A percentile compares a stretch with the other conserved stretches of the same genome.
Evolutionary conservation across 768 basidiomycete genomes (phyloP).

Genomic region (Termitomyces sp.): DNA sequence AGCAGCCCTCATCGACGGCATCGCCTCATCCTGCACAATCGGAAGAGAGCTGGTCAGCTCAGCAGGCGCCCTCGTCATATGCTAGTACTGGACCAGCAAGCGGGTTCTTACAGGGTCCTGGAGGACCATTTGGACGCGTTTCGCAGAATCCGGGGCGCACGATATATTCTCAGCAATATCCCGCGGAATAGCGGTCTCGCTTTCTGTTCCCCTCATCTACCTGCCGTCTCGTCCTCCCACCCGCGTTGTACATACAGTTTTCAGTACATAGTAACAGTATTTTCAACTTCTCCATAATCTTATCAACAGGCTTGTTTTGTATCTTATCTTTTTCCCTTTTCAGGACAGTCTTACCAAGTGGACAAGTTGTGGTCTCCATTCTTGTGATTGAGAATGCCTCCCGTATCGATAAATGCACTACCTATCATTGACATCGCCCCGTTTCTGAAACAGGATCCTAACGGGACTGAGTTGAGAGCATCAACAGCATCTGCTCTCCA

Average conservation of each 20-base stretch:
- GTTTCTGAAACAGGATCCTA: constrained; percentile 41
- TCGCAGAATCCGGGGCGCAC: constrained; percentile 56
- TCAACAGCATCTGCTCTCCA: constrained; percentile 60
- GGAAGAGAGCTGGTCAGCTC: constrained; percentile 26
- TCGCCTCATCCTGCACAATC: constrained; percentile 18
- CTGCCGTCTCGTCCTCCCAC: background rate
- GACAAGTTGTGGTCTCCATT: background rate
- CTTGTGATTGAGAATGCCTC: constrained; percentile 2
- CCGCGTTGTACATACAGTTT: constrained; percentile 1
- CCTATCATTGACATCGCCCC: constrained; percentile 76
- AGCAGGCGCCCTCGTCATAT: constrained; percentile 18
- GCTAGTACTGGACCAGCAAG: constrained; percentile 45
- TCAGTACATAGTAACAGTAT: constrained; percentile 2
- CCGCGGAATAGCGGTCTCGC: constrained; percentile 10
- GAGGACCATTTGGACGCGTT: constrained; percentile 35
- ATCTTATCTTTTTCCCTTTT: constrained; percentile 13
- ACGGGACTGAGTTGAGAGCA: constrained; percentile 33
- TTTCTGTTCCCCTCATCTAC: too few species aligned
- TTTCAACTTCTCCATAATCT: constrained; percentile 15
- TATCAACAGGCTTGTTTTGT: constrained; percentile 11
- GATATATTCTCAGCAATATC: constrained; percentile 49
- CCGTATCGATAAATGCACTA: constrained; percentile 28
- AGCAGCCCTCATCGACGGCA: constrained; percentile 11
- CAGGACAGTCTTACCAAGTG: background rate
- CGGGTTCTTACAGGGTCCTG: constrained; percentile 43